Conservation (phyloP, 768 basidiomycete genomes). For the Boletus speciosus region DNA sequence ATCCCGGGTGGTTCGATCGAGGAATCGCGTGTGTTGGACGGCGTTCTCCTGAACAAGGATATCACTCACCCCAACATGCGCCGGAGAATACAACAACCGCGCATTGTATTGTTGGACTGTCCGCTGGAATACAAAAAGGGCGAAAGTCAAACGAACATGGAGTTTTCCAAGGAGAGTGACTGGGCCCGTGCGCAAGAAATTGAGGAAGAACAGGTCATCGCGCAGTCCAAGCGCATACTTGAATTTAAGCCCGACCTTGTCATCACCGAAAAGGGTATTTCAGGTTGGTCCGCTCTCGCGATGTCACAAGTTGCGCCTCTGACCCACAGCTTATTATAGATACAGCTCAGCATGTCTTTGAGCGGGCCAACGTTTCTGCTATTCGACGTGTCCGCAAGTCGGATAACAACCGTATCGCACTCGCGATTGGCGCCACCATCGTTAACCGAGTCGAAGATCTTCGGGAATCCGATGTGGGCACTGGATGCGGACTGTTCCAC, state of each 20-base stretch:
- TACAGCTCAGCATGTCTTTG: conserved; percentile 87
- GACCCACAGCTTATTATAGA: conserved; percentile 43
- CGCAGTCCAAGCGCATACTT: conserved; percentile 76
- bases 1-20: conserved; percentile 98
- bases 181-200: conserved; percentile 91
- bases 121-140: conserved; percentile 99
- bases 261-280: conserved; percentile 97
- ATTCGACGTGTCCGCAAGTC: conserved; percentile 97
- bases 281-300: conserved; percentile 51
- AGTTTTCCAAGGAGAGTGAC: conserved; percentile 90
- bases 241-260: conserved; percentile 95
- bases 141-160: conserved; percentile 97
- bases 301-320: neutral
- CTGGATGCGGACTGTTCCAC: conserved; percentile 92
- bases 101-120: conserved; percentile 89
- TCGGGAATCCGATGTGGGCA: conserved; percentile 88
- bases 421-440: conserved; percentile 93
- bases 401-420: conserved; percentile 97
- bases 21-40: conserved; percentile 78
- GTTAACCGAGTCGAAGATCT: conserved; percentile 96
- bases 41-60: conserved; percentile 98
- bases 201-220: conserved; percentile 96
- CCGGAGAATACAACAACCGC: conserved; percentile 81
- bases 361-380: conserved; percentile 85
- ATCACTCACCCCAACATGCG: conserved; percentile 98